These are phyloP conservation scores for Lupinus albus DNA, from an alignment of 306 rosid genomes.

Conservation along the genomic window DNA sequence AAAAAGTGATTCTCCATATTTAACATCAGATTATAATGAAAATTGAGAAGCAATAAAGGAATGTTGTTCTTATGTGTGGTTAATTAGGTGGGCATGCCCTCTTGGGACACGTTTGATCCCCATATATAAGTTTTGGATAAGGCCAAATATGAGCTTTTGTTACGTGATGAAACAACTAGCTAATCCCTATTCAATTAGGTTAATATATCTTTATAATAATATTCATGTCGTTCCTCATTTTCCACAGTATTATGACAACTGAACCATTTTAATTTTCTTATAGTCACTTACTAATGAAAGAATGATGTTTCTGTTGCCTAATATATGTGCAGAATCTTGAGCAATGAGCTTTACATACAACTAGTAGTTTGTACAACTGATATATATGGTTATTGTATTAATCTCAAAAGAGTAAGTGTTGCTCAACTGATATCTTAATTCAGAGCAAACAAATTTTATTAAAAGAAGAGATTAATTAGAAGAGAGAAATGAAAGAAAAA, in stretches of 20 bases:
- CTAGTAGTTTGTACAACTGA: neutral
- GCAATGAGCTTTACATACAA: neutral
- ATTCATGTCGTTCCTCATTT: neutral
- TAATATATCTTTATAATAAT: neutral
- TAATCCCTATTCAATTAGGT: constrained; percentile 23
- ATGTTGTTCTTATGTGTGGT: constrained; percentile 5
- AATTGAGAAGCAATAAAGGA: neutral
- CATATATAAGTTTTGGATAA: constrained; percentile 33
- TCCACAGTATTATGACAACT: neutral
- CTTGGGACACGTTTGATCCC: constrained; percentile 13
- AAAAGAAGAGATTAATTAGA: too few species aligned
- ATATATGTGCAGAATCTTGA: too few species aligned
- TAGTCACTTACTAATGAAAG: too few species aligned
- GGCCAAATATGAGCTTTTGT: constrained; percentile 17
- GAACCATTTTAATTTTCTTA: neutral
- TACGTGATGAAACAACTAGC: constrained; percentile 42
- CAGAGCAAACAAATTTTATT: too few species aligned
- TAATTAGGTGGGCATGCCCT: constrained; percentile 1
- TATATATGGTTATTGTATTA: too few species aligned
- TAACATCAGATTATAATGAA: neutral
- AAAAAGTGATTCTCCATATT: neutral
- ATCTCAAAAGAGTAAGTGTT: too few species aligned
- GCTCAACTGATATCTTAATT: too few species aligned
- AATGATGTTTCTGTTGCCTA: too few species aligned
- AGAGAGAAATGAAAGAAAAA: too few species aligned